Percentiles rank a stretch among this genome's conserved stretches.
Evolutionary conservation across 768 basidiomycete species (phyloP).

Genomic region (Tremella fuciformis): DNA sequence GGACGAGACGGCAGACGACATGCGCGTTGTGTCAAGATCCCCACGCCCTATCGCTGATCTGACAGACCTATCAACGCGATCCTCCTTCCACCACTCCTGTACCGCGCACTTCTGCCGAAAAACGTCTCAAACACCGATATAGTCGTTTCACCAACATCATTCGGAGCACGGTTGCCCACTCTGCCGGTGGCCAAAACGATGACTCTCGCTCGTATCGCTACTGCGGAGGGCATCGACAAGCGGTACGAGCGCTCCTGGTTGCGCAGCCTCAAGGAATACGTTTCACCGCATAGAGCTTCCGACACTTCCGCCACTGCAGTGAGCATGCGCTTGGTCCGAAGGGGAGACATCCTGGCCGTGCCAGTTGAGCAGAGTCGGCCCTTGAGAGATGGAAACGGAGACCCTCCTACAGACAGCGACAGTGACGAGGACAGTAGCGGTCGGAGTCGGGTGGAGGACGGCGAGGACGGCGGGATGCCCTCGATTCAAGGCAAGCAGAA

Average conservation of each 20-base stretch:
- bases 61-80: slow-evolving; percentile 40
- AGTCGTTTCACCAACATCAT: slow-evolving; percentile 36
- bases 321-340: slow-evolving; percentile 23
- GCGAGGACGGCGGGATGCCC: slow-evolving; percentile 49
- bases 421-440: slow-evolving; percentile 51
- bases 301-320: slow-evolving; percentile 1
- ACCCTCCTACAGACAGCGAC: slow-evolving; percentile 59
- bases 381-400: no score
- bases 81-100: slow-evolving; percentile 36
- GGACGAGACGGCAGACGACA: slow-evolving; percentile 18
- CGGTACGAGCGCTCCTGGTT: slow-evolving; percentile 46
- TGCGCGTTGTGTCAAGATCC: not conserved
- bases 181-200: slow-evolving; percentile 45
- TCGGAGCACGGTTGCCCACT: slow-evolving; percentile 41
- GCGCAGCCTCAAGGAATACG: slow-evolving; percentile 27
- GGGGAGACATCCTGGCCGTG: slow-evolving; percentile 47
- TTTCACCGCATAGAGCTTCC: slow-evolving; percentile 10
- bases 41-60: not conserved
- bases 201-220: slow-evolving; percentile 43
- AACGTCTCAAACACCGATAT: slow-evolving; percentile 10
- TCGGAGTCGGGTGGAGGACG: slow-evolving; percentile 53
- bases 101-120: slow-evolving; percentile 31
- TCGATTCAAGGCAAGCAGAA: not conserved
- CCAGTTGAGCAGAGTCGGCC: slow-evolving; percentile 29
- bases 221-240: slow-evolving; percentile 43